Percentiles rank a stretch among this genome's conserved stretches.
phyloP scores from a whole-genome alignment of 352 stramenopile genomes.

The Globisporangium megalacanthum region DNA sequence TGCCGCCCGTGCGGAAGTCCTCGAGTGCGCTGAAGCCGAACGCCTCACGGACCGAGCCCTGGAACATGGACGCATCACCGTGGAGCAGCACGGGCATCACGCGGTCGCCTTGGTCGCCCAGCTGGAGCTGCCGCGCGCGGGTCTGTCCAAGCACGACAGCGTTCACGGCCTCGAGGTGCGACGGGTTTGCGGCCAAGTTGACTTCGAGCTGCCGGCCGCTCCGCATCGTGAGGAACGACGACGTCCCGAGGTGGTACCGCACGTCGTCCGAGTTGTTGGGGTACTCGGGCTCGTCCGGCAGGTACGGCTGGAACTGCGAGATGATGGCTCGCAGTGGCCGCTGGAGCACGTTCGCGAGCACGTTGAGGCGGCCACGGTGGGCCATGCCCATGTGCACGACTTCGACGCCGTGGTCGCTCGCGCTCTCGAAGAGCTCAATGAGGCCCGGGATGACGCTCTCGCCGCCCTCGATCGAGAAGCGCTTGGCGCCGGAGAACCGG shows the following conservation, averaged over 20 bases:
- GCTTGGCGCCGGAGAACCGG: slow-evolving; percentile 94
- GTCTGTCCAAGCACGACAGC: slow-evolving; percentile 96
- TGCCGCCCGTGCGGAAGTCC: slow-evolving; percentile 96
- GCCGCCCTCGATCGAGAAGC: slow-evolving; percentile 98
- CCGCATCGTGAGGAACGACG: slow-evolving; percentile 62
- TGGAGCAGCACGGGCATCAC: slow-evolving; percentile 98
- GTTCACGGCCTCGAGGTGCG: slow-evolving; percentile 99
- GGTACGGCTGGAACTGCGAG: slow-evolving; percentile 81
- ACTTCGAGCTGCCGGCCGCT: slow-evolving; percentile 66
- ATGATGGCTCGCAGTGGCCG: slow-evolving; percentile 96
- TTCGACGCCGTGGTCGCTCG: slow-evolving; percentile 95
- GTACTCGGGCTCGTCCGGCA: slow-evolving; percentile 81
- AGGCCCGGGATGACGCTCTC: slow-evolving; percentile 96
- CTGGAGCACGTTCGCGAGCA: slow-evolving; percentile 98
- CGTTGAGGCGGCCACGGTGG: slow-evolving; percentile 96
- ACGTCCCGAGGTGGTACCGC: slow-evolving; percentile 83
- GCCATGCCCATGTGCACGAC: slow-evolving; percentile 99
- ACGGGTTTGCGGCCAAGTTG: slow-evolving; percentile 96
- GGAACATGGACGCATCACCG: slow-evolving; percentile 86
- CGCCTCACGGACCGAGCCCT: slow-evolving; percentile 78
- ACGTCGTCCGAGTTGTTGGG: slow-evolving; percentile 89
- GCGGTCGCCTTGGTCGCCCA: slow-evolving; percentile 71
- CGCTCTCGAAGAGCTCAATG: slow-evolving; percentile 93
- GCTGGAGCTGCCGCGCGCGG: slow-evolving; percentile 89
- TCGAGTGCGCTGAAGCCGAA: slow-evolving; percentile 87